Evolutionary conservation across 1,284 basidiomycete genomes (phyloP).

Genomic region (Sporisorium sorghi): DNA sequence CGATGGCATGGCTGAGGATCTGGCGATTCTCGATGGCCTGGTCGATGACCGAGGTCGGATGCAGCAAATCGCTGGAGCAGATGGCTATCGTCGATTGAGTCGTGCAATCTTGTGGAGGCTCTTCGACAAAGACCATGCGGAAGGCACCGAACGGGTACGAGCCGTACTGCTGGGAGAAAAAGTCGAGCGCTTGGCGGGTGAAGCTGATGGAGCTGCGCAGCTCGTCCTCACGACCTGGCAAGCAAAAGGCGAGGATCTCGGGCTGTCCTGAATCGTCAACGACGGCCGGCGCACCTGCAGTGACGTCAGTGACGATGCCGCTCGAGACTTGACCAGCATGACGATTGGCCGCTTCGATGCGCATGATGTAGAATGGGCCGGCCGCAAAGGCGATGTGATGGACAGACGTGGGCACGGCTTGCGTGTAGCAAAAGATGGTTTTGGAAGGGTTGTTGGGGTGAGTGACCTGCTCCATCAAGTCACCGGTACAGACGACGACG

Average conservation of each 20-base stretch:
- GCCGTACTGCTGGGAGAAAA: conserved; percentile 90
- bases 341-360: conserved; percentile 37
- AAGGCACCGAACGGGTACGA: conserved; percentile 94
- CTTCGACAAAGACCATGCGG: conserved; percentile 95
- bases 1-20: conserved; percentile 81
- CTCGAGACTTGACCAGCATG: conserved; percentile 73
- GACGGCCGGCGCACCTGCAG: conserved; percentile 20
- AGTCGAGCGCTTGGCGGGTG: conserved; percentile 88
- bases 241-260: conserved; percentile 90
- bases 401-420: conserved; percentile 86
- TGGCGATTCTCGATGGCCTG: conserved; percentile 92
- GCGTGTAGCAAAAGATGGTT: conserved; percentile 92
- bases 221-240: conserved; percentile 83
- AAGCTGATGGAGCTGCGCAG: conserved; percentile 79
- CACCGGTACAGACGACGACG: conserved; percentile 91
- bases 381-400: conserved; percentile 97
- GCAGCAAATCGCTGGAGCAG: conserved; percentile 83
- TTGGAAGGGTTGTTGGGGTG: conserved; percentile 95
- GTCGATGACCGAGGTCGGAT: conserved; percentile 90
- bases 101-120: conserved; percentile 76
- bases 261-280: conserved; percentile 73
- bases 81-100: conserved; percentile 87
- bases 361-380: conserved; percentile 79
- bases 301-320: conserved; percentile 72
- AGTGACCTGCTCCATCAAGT: conserved; percentile 74